These are phyloP conservation scores for Candida sonorensis DNA, from an alignment of 805 yeast species.

Conservation along the genomic window DNA sequence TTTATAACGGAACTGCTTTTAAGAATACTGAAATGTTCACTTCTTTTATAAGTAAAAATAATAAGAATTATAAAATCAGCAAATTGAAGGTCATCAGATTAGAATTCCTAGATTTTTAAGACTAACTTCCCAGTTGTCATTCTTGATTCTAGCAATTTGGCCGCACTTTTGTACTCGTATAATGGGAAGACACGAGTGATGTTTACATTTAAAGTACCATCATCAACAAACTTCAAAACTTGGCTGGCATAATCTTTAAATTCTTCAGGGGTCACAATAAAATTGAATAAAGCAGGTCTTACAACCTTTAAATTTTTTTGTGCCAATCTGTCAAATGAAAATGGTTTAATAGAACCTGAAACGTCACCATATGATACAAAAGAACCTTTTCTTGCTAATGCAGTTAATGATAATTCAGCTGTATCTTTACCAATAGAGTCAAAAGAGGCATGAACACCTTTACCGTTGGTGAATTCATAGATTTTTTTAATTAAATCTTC, in stretches of 20 bases:
- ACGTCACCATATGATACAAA: slow-evolving; percentile 79
- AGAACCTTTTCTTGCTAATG: slow-evolving; percentile 65
- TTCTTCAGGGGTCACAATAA: slow-evolving; percentile 49
- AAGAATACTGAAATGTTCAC: too few species aligned
- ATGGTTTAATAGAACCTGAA: slow-evolving; percentile 74
- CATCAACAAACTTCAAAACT: slow-evolving; percentile 34
- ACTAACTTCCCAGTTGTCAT: slow-evolving; percentile 71
- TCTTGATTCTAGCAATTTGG: slow-evolving; percentile 56
- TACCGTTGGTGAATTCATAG: slow-evolving; percentile 51
- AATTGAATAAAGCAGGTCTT: slow-evolving; percentile 58
- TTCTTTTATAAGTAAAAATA: too few species aligned
- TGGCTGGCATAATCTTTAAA: slow-evolving; percentile 41
- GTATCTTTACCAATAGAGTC: slow-evolving; percentile 80
- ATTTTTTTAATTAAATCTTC: slow-evolving; percentile 55
- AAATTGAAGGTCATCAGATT: too few species aligned
- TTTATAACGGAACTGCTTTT: too few species aligned
- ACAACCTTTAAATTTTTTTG: slow-evolving; percentile 56
- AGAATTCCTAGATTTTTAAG: too few species aligned
- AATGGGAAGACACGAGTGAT: slow-evolving; percentile 52
- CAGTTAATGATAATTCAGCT: slow-evolving; percentile 53
- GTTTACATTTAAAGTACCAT: slow-evolving; percentile 44
- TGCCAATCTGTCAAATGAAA: slow-evolving; percentile 42
- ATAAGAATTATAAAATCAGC: too few species aligned
- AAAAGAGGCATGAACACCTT: slow-evolving; percentile 62
- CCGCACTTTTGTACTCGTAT: slow-evolving; percentile 55